Evolutionary conservation across 108 stramenopile genomes (phyloP).

Genomic region (Nitzschia putrida): DNA sequence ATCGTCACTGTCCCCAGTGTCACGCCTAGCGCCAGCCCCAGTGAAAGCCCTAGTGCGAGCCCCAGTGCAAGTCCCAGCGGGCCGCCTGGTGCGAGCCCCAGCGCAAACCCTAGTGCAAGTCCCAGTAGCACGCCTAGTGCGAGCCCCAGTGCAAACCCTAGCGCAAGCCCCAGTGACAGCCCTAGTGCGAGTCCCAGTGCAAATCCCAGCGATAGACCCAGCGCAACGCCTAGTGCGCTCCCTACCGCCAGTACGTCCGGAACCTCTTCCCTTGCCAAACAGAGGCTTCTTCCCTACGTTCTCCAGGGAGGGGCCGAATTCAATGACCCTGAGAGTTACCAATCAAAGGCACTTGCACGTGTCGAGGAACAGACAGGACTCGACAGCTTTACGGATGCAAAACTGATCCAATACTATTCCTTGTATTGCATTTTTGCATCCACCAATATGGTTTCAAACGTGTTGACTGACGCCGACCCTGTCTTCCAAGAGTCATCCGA

Average conservation of each 20-base stretch:
- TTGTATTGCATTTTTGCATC: constrained; percentile 29
- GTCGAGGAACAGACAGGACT: constrained; percentile 28
- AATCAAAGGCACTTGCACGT: constrained; percentile 29
- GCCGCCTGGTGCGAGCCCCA: neutral
- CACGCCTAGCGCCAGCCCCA: neutral
- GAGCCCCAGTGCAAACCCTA: neutral
- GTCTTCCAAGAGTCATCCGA: constrained; percentile 5
- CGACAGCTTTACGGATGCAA: constrained; percentile 19
- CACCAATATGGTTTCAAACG: constrained; percentile 24
- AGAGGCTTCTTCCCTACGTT: constrained; percentile 15
- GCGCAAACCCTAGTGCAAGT: constrained; percentile 3
- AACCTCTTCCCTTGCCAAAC: constrained; percentile 14
- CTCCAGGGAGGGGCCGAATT: constrained; percentile 32
- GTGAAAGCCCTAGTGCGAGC: neutral
- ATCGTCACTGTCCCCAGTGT: neutral
- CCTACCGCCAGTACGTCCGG: too few species aligned
- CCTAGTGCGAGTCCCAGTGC: constrained; percentile 15
- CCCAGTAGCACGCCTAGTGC: constrained; percentile 11
- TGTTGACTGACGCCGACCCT: constrained; percentile 19
- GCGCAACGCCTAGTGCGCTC: constrained; percentile 24
- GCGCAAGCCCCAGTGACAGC: constrained; percentile 16
- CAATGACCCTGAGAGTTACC: constrained; percentile 35
- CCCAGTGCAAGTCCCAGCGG: neutral
- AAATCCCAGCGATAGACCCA: constrained; percentile 11
- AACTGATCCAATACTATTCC: constrained; percentile 32